Conservation (phyloP, 208 protist genomes). For the Crithidia thermophila region DNA sequence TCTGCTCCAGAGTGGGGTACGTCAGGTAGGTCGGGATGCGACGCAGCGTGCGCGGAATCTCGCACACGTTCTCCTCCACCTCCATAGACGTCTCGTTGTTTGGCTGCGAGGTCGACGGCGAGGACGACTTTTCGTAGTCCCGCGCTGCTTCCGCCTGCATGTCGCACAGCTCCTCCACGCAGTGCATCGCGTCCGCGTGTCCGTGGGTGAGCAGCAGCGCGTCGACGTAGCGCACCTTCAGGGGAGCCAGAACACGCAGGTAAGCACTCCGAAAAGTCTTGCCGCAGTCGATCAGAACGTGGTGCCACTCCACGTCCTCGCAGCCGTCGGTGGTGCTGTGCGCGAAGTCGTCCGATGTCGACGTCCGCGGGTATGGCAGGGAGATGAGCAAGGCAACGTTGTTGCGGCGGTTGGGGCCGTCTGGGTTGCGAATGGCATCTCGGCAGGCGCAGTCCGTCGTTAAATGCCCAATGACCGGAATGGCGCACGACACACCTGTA, state of each 20-base stretch:
- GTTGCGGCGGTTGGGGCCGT: slow-evolving; percentile 74
- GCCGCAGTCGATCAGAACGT: slow-evolving; percentile 85
- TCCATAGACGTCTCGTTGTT: not conserved
- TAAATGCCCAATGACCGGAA: slow-evolving; percentile 87
- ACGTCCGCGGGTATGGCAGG: slow-evolving; percentile 16
- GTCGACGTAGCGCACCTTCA: slow-evolving; percentile 62
- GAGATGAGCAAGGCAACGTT: slow-evolving; percentile 83
- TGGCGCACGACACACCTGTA: slow-evolving; percentile 74
- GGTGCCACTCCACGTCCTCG: slow-evolving; percentile 19
- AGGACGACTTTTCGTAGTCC: not conserved
- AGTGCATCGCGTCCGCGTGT: slow-evolving; percentile 83
- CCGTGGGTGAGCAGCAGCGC: slow-evolving; percentile 89
- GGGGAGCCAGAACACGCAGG: slow-evolving; percentile 75
- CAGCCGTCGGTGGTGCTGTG: slow-evolving; percentile 5
- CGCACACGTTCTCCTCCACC: not conserved
- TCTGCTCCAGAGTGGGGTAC: slow-evolving; percentile 49
- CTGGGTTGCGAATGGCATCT: slow-evolving; percentile 59
- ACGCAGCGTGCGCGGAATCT: slow-evolving; percentile 32
- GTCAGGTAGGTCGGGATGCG: slow-evolving; percentile 67
- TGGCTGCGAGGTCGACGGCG: not conserved
- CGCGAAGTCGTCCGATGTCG: not conserved
- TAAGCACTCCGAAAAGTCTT: slow-evolving; percentile 92
- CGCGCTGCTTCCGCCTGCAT: slow-evolving; percentile 55
- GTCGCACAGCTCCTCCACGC: slow-evolving; percentile 89
- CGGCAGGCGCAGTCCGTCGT: slow-evolving; percentile 67